Evolutionary conservation across 108 stramenopile genomes (phyloP).

Genomic region (Stephanodiscus minutulus): DNA sequence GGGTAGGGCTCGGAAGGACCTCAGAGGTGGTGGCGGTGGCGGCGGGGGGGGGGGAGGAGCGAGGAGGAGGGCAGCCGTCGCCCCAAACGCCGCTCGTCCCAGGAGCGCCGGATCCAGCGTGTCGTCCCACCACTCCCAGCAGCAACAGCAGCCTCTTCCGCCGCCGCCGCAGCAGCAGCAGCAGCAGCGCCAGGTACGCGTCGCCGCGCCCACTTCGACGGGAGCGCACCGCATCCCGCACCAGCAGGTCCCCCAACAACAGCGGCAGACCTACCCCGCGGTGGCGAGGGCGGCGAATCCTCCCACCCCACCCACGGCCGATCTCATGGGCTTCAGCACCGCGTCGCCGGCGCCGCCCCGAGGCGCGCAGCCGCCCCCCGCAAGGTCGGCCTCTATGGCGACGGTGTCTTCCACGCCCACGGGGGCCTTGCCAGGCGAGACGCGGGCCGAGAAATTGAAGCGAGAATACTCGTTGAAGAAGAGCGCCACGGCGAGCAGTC

Average conservation of each 20-base stretch:
- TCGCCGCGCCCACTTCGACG: slow-evolving; percentile 20
- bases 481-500: slow-evolving; percentile 53
- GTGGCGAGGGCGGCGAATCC: not conserved
- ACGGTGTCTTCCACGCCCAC: slow-evolving; percentile 32
- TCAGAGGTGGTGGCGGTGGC: slow-evolving; percentile 35
- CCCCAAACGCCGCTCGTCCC: slow-evolving; percentile 15
- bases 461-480: slow-evolving; percentile 71
- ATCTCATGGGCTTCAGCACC: slow-evolving; percentile 76
- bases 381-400: slow-evolving; percentile 10
- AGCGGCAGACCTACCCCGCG: not conserved
- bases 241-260: slow-evolving; percentile 2
- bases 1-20: slow-evolving; percentile 57
- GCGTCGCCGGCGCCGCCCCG: slow-evolving; percentile 21
- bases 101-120: slow-evolving; percentile 6
- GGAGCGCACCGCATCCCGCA: slow-evolving; percentile 23
- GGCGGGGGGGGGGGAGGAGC: slow-evolving; percentile 32
- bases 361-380: slow-evolving; percentile 63
- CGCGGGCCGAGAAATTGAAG: slow-evolving; percentile 76
- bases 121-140: slow-evolving; percentile 8
- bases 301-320: slow-evolving; percentile 36
- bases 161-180: slow-evolving; percentile 9
- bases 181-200: slow-evolving; percentile 16
- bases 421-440: slow-evolving; percentile 61
- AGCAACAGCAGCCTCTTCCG: slow-evolving; percentile 19
- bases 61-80: slow-evolving; percentile 3